Base-by-base conservation (phyloP, 2,329 filamentous ascomycete genomes). In the Apiospora marii region DNA sequence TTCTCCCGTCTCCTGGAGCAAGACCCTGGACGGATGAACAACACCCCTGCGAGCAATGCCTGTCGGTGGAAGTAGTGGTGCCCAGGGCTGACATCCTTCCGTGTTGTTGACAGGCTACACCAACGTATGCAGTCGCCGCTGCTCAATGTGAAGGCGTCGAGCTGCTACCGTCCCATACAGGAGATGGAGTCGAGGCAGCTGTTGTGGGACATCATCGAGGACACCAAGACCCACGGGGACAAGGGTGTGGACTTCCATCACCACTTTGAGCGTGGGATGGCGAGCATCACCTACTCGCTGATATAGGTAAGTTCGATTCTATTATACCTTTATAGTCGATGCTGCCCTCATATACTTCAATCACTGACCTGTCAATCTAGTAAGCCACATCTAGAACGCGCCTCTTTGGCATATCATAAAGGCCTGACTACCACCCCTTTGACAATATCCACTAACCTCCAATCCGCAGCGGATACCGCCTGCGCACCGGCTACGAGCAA, bases 121-220 rank as follows among this genome's bases (percentile, higher is more conserved):
- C 82, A 84, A 64, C 80, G 81, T 6, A 76, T 87, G 76, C 80
- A 81, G 73, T 81, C 77, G 24, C 82, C 80, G 22, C 78, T 82
- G 22, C 80, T 84, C 0, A 79, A 74, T 3, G 67, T 73, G 0
- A 76, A 74, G 73, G 81, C 77, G 51, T 81, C 70, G 67, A 76
- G 76, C 2, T 80, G 79, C 0, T 87, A 87, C 72, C 79, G 79
- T 22, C 78, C 80, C 0, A 74, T 88, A 0, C 85, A 87, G 74
- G 83, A 86, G 13, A 79, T 87, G 7, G 86, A 87, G 74, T 84
- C 82, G 41, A 83, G 81, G 70, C 84, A 87, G 69, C 74, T 87
- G 0, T 73, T 87, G 0, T 78, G 78, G 22, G 84, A 87, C 16
- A 75, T 87, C 0, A 73, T 87, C n/a, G 73, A 76, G 1, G 78